These are phyloP conservation scores for Punctularia strigosozonata DNA, from an alignment of 768 basidiomycete genomes.

Conservation along the genomic window DNA sequence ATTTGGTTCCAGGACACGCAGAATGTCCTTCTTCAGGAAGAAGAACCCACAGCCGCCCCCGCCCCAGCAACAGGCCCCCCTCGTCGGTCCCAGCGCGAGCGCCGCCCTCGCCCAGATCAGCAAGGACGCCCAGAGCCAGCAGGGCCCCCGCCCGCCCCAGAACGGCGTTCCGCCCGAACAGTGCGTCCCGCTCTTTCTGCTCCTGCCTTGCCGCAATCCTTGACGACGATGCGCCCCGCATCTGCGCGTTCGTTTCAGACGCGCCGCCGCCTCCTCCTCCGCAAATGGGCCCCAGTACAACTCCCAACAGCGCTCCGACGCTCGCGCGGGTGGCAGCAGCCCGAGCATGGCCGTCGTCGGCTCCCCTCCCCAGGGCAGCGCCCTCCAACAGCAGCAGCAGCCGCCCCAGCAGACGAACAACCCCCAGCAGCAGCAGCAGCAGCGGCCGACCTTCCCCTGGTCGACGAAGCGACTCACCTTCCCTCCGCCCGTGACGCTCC, in stretches of 20 bases:
- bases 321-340: too few relatives aligned
- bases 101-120: slow-evolving; percentile 53
- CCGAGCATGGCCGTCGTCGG: too few relatives aligned
- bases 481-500: slow-evolving; percentile 51
- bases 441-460: slow-evolving; percentile 71
- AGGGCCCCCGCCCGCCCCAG: slow-evolving; percentile 17
- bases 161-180: slow-evolving; percentile 15
- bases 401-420: neutral
- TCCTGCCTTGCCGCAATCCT: too few relatives aligned
- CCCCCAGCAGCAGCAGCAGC: neutral
- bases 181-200: slow-evolving; percentile 9
- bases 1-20: slow-evolving; percentile 45
- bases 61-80: slow-evolving; percentile 8
- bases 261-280: too few relatives aligned
- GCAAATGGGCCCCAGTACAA: too few relatives aligned
- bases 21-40: slow-evolving; percentile 92
- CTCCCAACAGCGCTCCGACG: too few relatives aligned
- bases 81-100: slow-evolving; percentile 50
- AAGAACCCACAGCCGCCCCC: slow-evolving; percentile 32
- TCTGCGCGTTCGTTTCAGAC: too few relatives aligned
- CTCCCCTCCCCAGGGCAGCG: too few relatives aligned
- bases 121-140: slow-evolving; percentile 18
- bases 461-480: slow-evolving; percentile 62
- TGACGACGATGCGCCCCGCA: too few relatives aligned
- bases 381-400: too few relatives aligned